Base-by-base conservation (phyloP, 2,329 filamentous ascomycete species). In the Aspergillus brunneoviolaceus region DNA sequence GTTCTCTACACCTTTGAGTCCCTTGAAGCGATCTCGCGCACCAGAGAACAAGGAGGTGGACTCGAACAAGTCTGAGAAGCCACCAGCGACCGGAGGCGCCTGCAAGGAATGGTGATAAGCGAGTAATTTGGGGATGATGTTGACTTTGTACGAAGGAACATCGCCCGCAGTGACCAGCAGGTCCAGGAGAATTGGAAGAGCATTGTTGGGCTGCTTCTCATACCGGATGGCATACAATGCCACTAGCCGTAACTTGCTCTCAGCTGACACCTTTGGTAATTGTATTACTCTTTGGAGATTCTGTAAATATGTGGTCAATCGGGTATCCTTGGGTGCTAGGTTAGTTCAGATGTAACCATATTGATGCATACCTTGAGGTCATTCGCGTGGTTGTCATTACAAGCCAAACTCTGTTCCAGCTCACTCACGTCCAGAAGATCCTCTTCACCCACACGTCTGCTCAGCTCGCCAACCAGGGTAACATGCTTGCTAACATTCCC, bases 401-500 rank as follows among this genome's bases (percentile, higher is more conserved):
- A 99, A 51, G 94, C 95, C 58, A 99, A 80, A 72, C 93, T 97
- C 76, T 99, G 95, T 77, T 99, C 95, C 51, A 98, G 83, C 79
- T 99, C 95, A 76, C 92, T 96, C 59, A 98, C 92, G 75, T 99
- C 95, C n/a, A 99, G 82, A 45, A 99, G 78, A 67, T 87, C 92
- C 68, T 98, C 91, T 45, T 89, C 87, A 6, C 89, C 90, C 14
- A 99, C 93, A 58, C 91, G 87, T 59, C 94, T 85, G 74, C 92
- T 97, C 47, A 99, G 83, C 73, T 99, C 96, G 0, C 92, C 92
- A 23, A 99, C 95, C 23, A 99, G 81, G 0, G 95, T 96, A 59
- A 99, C 96, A 73, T 99, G 95, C 74, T 99, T 99, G 79, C 93
- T 98, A 57, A 99, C 95, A 68, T 99, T 99, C 42, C 95, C 93